phyloP scores from a whole-genome alignment of 371 early-diverging fungal genomes.

The Mortierella sp. region DNA sequence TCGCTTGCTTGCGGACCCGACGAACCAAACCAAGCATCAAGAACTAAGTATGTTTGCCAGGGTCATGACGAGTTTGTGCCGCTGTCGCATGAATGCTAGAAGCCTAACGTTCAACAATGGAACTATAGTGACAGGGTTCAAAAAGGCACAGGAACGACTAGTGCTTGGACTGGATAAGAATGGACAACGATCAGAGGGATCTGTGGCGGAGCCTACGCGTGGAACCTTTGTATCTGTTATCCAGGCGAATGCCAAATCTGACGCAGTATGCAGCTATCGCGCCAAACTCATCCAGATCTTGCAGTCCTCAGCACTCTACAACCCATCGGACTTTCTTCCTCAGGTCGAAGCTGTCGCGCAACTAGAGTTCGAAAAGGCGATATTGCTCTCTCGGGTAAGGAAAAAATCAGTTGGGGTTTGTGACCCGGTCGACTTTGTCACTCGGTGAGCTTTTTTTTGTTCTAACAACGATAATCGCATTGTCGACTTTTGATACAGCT shows the following conservation, averaged over 20 bases:
- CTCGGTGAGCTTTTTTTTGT: no score
- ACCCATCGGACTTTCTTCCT: slow-evolving; percentile 10
- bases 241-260: slow-evolving; percentile 9
- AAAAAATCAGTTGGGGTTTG: no score
- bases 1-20: slow-evolving; percentile 1
- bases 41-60: slow-evolving; percentile 15
- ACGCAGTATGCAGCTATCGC: slow-evolving; percentile 20
- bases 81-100: neutral
- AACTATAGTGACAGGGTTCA: slow-evolving; percentile 19
- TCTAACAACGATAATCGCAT: no score
- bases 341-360: slow-evolving; percentile 12
- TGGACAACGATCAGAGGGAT: neutral
- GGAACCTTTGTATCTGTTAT: slow-evolving; percentile 26
- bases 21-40: neutral
- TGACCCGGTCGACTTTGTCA: no score
- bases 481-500: slow-evolving; percentile 57
- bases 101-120: no score
- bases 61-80: neutral
- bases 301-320: slow-evolving; percentile 15
- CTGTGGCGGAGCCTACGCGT: neutral
- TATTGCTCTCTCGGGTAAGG: slow-evolving; percentile 63
- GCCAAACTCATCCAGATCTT: slow-evolving; percentile 24
- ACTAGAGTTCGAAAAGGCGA: slow-evolving; percentile 57
- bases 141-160: slow-evolving; percentile 8
- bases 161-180: slow-evolving; percentile 1